Percentiles rank a stretch among this genome's conserved stretches.
Evolutionary conservation across 2,329 filamentous ascomycete genomes (phyloP).

Genomic region (Diaporthe ampelina): DNA sequence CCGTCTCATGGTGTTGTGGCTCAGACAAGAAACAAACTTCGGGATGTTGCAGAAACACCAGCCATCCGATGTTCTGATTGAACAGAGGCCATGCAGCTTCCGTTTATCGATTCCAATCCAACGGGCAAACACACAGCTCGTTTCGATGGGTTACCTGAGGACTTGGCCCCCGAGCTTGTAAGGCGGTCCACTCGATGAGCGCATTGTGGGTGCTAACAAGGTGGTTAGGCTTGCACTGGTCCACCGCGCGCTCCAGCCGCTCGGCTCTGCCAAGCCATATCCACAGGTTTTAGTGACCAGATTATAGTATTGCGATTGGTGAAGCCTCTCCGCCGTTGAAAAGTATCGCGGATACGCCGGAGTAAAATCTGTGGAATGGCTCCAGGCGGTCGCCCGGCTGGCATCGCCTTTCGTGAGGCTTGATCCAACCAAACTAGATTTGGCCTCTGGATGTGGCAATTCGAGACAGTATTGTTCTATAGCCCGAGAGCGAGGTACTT

Average conservation of each 20-base stretch:
- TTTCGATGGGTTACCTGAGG: constrained; percentile 24
- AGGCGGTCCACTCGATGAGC: constrained; percentile 8
- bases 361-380: not conserved
- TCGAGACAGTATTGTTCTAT: not conserved
- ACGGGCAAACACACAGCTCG: constrained; percentile 17
- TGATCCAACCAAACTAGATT: no score
- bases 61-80: constrained; percentile 22
- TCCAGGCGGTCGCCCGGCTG: not conserved
- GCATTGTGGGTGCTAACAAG: not conserved
- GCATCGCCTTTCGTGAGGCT: not conserved
- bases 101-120: constrained; percentile 11
- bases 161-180: constrained; percentile 25
- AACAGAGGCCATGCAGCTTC: constrained; percentile 2
- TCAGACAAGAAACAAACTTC: constrained; percentile 19
- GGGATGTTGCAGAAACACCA: constrained; percentile 28
- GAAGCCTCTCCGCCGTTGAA: not conserved
- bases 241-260: constrained; percentile 15
- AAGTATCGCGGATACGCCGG: constrained; percentile 25
- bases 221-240: not conserved
- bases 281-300: not conserved
- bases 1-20: constrained; percentile 26
- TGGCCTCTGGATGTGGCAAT: not conserved
- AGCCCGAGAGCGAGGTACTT: not conserved
- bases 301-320: constrained; percentile 29
- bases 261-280: constrained; percentile 9